A percentile compares a stretch with the other conserved stretches of the same genome.
Conservation (phyloP, 2,329 filamentous ascomycete genomes). For the Penicillium sp. region DNA sequence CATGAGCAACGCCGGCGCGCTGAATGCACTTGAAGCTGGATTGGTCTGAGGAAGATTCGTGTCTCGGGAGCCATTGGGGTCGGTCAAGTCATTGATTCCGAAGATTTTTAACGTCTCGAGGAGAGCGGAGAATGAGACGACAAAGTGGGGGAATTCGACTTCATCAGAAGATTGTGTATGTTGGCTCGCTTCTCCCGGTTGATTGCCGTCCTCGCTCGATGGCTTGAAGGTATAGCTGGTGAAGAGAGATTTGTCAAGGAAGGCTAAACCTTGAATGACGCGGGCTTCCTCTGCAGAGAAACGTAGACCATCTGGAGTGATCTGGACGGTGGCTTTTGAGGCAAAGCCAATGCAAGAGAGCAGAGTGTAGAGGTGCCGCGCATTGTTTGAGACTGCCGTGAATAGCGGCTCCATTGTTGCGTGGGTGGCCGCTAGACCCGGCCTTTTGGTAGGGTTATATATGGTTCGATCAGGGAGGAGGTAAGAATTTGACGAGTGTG, state of each 20-base stretch:
- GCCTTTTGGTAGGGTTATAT: not conserved
- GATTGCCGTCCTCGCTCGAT: conserved; percentile 30
- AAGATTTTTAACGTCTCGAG: conserved; percentile 96
- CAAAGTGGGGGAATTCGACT: conserved; percentile 66
- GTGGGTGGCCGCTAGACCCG: conserved; percentile 4
- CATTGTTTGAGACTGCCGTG: conserved; percentile 63
- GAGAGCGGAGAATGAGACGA: conserved; percentile 82
- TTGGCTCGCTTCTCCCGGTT: conserved; percentile 24
- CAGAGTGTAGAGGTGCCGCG: conserved; percentile 61
- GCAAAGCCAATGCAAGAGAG: conserved; percentile 65
- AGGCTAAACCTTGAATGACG: conserved; percentile 87
- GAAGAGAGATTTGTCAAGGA: conserved; percentile 87
- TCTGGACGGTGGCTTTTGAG: conserved; percentile 66
- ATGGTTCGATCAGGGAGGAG: not conserved
- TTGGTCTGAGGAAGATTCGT: conserved; percentile 35
- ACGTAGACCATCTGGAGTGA: conserved; percentile 80
- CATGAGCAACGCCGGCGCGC: conserved; percentile 77
- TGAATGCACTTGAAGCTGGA: conserved; percentile 70
- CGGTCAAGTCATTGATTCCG: conserved; percentile 67
- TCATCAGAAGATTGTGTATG: conserved; percentile 43
- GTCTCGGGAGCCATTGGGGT: conserved; percentile 33
- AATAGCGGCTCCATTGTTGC: conserved; percentile 51
- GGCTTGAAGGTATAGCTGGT: conserved; percentile 75
- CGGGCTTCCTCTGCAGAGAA: conserved; percentile 87
- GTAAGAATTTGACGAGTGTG: conserved; percentile 11